These are phyloP conservation scores for Cenococcum geophilum DNA, from an alignment of 495 filamentous ascomycete genomes.

Conservation along the genomic window DNA sequence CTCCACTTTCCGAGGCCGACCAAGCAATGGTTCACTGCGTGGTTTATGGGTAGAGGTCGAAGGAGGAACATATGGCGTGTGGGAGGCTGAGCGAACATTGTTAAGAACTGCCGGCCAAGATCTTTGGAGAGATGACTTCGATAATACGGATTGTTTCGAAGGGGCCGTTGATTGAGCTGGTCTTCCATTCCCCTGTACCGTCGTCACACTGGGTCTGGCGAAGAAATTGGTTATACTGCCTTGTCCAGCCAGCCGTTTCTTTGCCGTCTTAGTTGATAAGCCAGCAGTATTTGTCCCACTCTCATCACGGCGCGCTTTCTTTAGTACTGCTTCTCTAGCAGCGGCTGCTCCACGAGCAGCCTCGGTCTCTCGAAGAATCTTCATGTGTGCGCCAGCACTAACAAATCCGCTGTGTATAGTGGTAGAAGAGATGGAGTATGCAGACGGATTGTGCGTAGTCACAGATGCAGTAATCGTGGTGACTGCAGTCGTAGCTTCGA, in stretches of 20 bases:
- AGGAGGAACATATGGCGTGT: slow-evolving; percentile 9
- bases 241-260: slow-evolving; percentile 41
- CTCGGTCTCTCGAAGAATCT: slow-evolving; percentile 27
- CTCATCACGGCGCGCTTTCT: slow-evolving; percentile 10
- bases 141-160: neutral
- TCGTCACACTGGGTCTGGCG: slow-evolving; percentile 19
- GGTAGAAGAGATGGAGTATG: slow-evolving; percentile 28
- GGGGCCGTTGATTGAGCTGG: neutral
- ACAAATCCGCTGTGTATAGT: slow-evolving; percentile 32
- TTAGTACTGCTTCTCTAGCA: neutral
- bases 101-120: slow-evolving; percentile 11
- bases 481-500: slow-evolving; percentile 1
- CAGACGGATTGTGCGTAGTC: slow-evolving; percentile 28
- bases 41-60: slow-evolving; percentile 29
- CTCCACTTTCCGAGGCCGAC: slow-evolving; percentile 13
- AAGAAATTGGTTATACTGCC: slow-evolving; percentile 47
- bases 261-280: slow-evolving; percentile 19
- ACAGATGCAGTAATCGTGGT: slow-evolving; percentile 14
- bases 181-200: slow-evolving; percentile 4
- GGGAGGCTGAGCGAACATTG: slow-evolving; percentile 17
- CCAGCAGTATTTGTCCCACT: neutral
- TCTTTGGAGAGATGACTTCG: neutral
- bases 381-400: slow-evolving; percentile 27
- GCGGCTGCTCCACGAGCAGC: slow-evolving; percentile 5
- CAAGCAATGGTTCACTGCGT: slow-evolving; percentile 23